Conservation (phyloP, 1,284 basidiomycete species). For the Stygiomarasmius scandens region DNA sequence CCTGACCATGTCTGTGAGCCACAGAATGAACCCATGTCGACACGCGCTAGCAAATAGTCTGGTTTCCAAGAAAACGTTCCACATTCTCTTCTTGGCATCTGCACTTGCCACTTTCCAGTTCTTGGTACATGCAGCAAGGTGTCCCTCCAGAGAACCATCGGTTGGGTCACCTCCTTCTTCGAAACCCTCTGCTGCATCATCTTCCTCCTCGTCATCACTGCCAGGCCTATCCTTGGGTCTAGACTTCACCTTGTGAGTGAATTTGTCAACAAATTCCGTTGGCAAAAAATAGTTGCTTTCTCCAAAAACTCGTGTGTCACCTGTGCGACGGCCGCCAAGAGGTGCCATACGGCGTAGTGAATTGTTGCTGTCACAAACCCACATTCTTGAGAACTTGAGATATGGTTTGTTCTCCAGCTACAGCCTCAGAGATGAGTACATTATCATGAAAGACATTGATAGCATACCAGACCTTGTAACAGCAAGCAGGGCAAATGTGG, state of each 20-base stretch:
- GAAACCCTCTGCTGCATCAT: slow-evolving; percentile 3
- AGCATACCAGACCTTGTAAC: slow-evolving; percentile 20
- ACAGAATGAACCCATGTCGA: too few species aligned
- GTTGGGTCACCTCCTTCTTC: slow-evolving; percentile 4
- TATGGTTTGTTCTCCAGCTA: slow-evolving; percentile 25
- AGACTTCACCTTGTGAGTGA: slow-evolving; percentile 18
- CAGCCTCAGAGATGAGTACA: neutral
- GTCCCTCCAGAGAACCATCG: neutral
- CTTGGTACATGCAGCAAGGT: slow-evolving; percentile 17
- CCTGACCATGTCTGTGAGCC: too few species aligned
- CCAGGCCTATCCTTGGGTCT: neutral
- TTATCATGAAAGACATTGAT: neutral
- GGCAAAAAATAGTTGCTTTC: slow-evolving; percentile 26
- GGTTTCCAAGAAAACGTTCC: slow-evolving; percentile 31
- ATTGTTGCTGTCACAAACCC: slow-evolving; percentile 1
- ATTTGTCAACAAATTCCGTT: slow-evolving; percentile 26
- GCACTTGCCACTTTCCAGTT: slow-evolving; percentile 27
- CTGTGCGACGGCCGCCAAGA: slow-evolving; percentile 7
- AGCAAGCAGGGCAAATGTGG: slow-evolving; percentile 29
- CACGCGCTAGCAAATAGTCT: slow-evolving; percentile 36
- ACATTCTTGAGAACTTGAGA: slow-evolving; percentile 18
- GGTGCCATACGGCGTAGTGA: slow-evolving; percentile 26
- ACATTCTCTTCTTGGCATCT: slow-evolving; percentile 30
- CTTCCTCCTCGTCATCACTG: neutral
- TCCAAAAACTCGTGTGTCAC: slow-evolving; percentile 23